Evolutionary conservation across 768 basidiomycete species (phyloP), one percentile per base, ranked within the genome.

Genomic region (Inosperma sp.): DNA sequence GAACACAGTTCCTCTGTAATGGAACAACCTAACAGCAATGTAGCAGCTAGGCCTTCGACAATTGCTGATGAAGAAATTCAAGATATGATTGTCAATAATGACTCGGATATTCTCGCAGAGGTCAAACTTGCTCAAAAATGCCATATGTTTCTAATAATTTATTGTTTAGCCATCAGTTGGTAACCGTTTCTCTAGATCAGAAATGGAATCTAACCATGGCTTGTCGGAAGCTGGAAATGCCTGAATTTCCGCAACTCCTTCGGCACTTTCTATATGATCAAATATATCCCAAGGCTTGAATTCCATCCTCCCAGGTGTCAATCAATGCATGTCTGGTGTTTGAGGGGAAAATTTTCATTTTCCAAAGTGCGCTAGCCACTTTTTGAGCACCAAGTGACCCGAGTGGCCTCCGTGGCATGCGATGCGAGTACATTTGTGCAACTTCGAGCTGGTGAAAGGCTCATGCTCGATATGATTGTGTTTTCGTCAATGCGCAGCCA

Each of bases 381-480:
- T 71, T 63, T 41, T 65, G 63, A 55, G 64, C 70, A 9, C 70
- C 71, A 14, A 72, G 71, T 58, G 60, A 72, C 34, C 41, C 53
- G 17, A 65, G 57, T 40, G 68, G 70, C 2, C 45, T 62, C 22
- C 46, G 59, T 2, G 62, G 68, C 3, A 61, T 66, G 65, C 30
- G 49, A 12, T 53, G 51, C 16, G 65, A 71, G 52, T 51, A 49
- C 3, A 70, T 73, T 19, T 50, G 61, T 0, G 51, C 65, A 2
- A 63, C 52, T 3, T 57, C 54, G 8, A 50, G 48, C 1, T 73
- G 70, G 69, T 54, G 58, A 12, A 52, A 53, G 7, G 61, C 57
- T 1, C 26, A 53, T 21, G 44, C 60, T 9, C 50, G 62, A 2
- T 68, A n/a, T n/a, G n/a, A n/a, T n/a, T n/a, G n/a, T n/a, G n/a